A percentile compares a stretch with the other conserved stretches of the same genome.
phyloP scores from a whole-genome alignment of 768 basidiomycete species.

The Tylopilus sp. region DNA sequence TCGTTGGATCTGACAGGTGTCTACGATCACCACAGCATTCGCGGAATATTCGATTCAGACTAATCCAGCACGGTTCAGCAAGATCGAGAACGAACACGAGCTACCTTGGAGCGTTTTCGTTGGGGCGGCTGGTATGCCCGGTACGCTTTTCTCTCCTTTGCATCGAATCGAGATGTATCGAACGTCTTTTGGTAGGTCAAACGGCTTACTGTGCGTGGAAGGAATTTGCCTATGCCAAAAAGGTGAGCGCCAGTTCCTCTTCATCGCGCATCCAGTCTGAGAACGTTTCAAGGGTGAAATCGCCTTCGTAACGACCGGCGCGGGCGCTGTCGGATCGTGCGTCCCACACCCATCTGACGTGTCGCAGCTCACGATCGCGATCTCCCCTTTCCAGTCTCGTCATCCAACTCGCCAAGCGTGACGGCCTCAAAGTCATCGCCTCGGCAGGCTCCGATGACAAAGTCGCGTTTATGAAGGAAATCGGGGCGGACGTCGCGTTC shows the following conservation, averaged over 20 bases:
- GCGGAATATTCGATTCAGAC: constrained; percentile 1
- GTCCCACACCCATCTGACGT: not conserved
- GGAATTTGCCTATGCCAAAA: constrained; percentile 2
- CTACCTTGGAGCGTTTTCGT: constrained; percentile 2
- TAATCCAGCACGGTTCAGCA: not conserved
- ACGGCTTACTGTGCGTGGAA: constrained; percentile 6
- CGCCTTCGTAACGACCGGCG: constrained; percentile 1
- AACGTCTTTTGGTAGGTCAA: not conserved
- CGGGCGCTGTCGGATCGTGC: constrained; percentile 3
- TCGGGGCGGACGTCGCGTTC: constrained; percentile 1
- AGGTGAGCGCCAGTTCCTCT: not conserved
- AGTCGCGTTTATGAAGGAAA: constrained; percentile 3
- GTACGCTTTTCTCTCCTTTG: not conserved
- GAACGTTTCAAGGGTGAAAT: not conserved
- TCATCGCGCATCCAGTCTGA: not conserved
- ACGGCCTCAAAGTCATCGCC: constrained; percentile 8
- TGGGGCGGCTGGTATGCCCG: constrained; percentile 2
- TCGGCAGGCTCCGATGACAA: constrained; percentile 3
- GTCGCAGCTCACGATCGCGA: not conserved
- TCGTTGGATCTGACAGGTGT: not conserved
- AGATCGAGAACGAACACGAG: not conserved
- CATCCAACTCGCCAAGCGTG: constrained; percentile 7
- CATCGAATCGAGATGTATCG: not conserved
- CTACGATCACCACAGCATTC: not conserved
- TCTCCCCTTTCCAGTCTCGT: not conserved